phyloP scores from a whole-genome alignment of 768 basidiomycete species.

The Boletus vermiculosoides region DNA sequence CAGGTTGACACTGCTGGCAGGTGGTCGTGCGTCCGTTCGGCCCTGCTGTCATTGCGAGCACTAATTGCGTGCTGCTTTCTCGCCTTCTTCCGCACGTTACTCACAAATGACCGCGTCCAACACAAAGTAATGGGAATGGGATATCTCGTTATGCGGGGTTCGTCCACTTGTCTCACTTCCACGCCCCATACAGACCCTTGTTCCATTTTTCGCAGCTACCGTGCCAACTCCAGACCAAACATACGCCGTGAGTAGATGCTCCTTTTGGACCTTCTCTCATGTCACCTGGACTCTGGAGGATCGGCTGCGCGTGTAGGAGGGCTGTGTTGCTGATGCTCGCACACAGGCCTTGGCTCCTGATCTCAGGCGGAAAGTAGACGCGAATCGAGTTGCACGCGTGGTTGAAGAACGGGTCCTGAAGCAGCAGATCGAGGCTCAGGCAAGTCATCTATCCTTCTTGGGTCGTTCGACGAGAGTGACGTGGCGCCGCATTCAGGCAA shows the following conservation, averaged over 20 bases:
- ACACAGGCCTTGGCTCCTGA: conserved; percentile 62
- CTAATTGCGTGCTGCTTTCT: conserved; percentile 7
- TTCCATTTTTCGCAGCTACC: conserved; percentile 26
- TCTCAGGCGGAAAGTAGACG: conserved; percentile 62
- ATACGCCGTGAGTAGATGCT: conserved; percentile 30
- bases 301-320: neutral
- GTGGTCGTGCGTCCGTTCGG: conserved; percentile 43
- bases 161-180: conserved; percentile 18
- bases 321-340: conserved; percentile 1
- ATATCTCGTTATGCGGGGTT: conserved; percentile 61
- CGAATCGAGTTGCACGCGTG: conserved; percentile 49
- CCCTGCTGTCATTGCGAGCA: neutral
- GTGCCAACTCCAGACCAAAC: conserved; percentile 38
- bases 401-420: conserved; percentile 54
- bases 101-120: conserved; percentile 2
- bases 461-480: conserved; percentile 4
- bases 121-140: conserved; percentile 53
- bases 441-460: conserved; percentile 27
- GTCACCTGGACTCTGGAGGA: neutral
- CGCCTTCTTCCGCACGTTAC: neutral
- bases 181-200: neutral
- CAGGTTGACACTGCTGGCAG: conserved; percentile 46
- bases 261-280: neutral
- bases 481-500: conserved; percentile 15
- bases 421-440: conserved; percentile 54